Percentiles rank a stretch among this genome's conserved stretches.
These are phyloP conservation scores for Lablab purpureus DNA, from an alignment of 306 rosid species.

Conservation along the genomic window DNA sequence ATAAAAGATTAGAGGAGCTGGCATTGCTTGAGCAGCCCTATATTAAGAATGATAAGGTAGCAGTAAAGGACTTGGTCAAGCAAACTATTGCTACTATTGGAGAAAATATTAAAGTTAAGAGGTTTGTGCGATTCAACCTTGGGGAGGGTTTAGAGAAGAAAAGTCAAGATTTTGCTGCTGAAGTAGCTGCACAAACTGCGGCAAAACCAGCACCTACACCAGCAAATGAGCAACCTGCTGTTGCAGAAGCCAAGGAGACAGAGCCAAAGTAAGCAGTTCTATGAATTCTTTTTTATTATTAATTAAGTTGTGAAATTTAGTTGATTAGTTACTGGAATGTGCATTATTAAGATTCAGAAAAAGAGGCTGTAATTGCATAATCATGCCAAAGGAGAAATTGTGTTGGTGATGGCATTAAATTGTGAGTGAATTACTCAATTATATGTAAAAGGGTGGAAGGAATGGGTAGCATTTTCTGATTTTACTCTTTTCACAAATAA, in stretches of 20 bases:
- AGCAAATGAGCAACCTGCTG: conserved; percentile 64
- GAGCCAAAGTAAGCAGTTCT: conserved; percentile 71
- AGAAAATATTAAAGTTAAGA: conserved; percentile 93
- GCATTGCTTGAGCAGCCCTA: conserved; percentile 96
- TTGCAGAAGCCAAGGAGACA: conserved; percentile 63
- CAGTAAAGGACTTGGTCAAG: conserved; percentile 87
- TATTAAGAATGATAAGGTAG: conserved; percentile 89
- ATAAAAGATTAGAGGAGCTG: conserved; percentile 89
- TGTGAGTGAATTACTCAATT: neutral
- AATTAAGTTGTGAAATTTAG: conserved; percentile 27
- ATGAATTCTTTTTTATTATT: conserved; percentile 22
- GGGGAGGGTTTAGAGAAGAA: conserved; percentile 98
- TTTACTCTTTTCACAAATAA: neutral
- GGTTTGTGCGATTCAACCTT: conserved; percentile 91
- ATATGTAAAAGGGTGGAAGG: neutral
- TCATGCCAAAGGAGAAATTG: neutral
- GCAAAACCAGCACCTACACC: conserved; percentile 63
- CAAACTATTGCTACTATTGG: conserved; percentile 96
- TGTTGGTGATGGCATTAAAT: conserved; percentile 6
- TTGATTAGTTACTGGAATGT: conserved; percentile 4
- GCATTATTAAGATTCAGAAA: conserved; percentile 28
- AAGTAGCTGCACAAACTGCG: conserved; percentile 97
- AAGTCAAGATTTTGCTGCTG: conserved; percentile 98
- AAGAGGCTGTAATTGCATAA: conserved; percentile 7
- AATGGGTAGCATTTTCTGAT: conserved; percentile 3